These are phyloP conservation scores for Pachyrhizus erosus DNA, from an alignment of 306 rosid genomes.

Conservation along the genomic window DNA sequence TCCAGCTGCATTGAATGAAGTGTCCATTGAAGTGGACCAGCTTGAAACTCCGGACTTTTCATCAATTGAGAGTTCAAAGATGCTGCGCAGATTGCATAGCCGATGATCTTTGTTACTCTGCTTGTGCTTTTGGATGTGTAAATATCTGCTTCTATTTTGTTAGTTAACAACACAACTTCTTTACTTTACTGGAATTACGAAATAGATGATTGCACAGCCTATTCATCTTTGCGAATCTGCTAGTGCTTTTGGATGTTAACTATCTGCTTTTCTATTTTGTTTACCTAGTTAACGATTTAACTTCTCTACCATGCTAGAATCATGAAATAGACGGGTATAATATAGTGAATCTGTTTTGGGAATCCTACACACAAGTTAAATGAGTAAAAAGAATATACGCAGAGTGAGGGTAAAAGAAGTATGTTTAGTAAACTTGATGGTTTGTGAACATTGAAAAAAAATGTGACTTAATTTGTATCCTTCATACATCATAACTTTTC, in stretches of 20 bases:
- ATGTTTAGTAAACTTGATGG: not conserved
- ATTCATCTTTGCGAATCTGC: constrained; percentile 9
- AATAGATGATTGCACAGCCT: constrained; percentile 38
- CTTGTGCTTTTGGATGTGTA: constrained; percentile 15
- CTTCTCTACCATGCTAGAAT: not conserved
- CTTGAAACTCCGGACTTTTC: constrained; percentile 19
- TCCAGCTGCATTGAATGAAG: constrained; percentile 21
- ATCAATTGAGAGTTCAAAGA: constrained; percentile 27
- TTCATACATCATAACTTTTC: not conserved
- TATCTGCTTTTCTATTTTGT: constrained; percentile 16
- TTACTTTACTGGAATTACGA: not conserved
- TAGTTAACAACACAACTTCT: not conserved
- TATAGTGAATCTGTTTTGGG: not conserved
- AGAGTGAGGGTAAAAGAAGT: not conserved
- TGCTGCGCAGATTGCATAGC: constrained; percentile 42
- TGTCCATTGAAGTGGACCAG: constrained; percentile 35
- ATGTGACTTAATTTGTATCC: not conserved
- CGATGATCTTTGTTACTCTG: constrained; percentile 21
- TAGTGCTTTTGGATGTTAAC: constrained; percentile 6
- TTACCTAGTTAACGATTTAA: not conserved
- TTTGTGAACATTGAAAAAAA: not conserved
- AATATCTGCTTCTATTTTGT: not conserved
- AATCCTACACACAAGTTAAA: not conserved
- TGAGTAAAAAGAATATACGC: not conserved
- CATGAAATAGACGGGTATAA: not conserved